Evolutionary conservation across 192 early-diverging fungal genomes (phyloP).

Genomic region (Backusella psychrophila): DNA sequence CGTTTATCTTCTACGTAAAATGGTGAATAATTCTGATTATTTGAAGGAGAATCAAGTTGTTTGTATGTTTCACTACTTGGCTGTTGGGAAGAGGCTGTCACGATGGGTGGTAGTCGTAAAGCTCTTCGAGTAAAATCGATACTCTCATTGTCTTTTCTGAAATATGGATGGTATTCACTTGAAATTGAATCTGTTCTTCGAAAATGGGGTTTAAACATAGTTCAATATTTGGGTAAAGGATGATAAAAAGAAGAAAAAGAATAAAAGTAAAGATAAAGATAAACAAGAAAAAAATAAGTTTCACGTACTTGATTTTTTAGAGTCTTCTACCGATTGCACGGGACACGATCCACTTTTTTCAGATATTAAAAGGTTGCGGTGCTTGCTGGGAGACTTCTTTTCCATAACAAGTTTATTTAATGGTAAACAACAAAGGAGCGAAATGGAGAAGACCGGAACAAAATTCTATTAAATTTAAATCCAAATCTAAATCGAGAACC

Average conservation of each 20-base stretch:
- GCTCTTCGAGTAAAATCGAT: background rate
- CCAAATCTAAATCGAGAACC: background rate
- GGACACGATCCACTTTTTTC: background rate
- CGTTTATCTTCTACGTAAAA: background rate
- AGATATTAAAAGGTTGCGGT: background rate
- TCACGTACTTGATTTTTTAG: background rate
- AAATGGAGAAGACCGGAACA: conserved; percentile 5
- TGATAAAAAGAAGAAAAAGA: background rate
- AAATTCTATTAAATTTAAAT: background rate
- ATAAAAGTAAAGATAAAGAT: background rate
- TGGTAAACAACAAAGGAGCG: background rate
- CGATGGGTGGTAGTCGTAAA: background rate
- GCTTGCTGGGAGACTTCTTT: background rate
- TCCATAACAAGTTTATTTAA: background rate
- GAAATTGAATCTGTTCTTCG: background rate
- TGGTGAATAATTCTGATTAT: background rate
- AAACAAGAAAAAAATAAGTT: background rate
- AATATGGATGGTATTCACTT: background rate
- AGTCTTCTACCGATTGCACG: background rate
- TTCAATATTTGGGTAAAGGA: background rate
- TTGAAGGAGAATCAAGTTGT: background rate
- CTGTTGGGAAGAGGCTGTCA: background rate
- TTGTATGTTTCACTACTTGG: background rate
- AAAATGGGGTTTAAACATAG: background rate
- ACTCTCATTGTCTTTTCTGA: background rate